Evolutionary conservation across 345 rosid species (phyloP).

Genomic region (Aegle marmelos): DNA sequence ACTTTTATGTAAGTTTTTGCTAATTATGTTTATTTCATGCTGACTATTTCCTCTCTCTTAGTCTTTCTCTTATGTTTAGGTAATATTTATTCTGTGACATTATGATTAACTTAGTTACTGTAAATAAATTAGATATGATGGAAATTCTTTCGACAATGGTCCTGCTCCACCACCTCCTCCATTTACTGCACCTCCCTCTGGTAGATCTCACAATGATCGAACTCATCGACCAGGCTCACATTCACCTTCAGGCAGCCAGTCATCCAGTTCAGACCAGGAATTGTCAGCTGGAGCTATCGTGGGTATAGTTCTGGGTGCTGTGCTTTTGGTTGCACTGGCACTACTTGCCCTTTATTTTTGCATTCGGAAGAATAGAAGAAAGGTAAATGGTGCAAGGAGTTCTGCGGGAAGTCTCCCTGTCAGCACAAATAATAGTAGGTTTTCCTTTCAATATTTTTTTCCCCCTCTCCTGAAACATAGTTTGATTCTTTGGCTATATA

Average conservation of each 20-base stretch:
- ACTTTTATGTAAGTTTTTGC: slow-evolving; percentile 64
- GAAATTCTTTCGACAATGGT: slow-evolving; percentile 79
- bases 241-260: slow-evolving; percentile 30
- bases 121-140: slow-evolving; percentile 63
- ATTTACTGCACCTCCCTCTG: slow-evolving; percentile 54
- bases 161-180: slow-evolving; percentile 79
- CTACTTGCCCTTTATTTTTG: slow-evolving; percentile 53
- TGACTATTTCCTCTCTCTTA: slow-evolving; percentile 2
- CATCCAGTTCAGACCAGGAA: slow-evolving; percentile 51
- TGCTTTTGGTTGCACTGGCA: slow-evolving; percentile 45
- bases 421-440: slow-evolving; percentile 37
- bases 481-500: not conserved
- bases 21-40: not conserved
- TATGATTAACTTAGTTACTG: slow-evolving; percentile 18
- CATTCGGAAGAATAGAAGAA: slow-evolving; percentile 41
- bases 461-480: not conserved
- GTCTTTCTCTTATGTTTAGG: not conserved
- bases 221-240: slow-evolving; percentile 38
- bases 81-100: not conserved
- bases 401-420: slow-evolving; percentile 46
- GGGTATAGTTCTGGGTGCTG: slow-evolving; percentile 65
- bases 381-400: slow-evolving; percentile 43
- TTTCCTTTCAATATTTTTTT: slow-evolving; percentile 10
- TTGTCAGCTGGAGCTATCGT: slow-evolving; percentile 57
- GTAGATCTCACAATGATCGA: slow-evolving; percentile 40